Evolutionary conservation across 441 rosid genomes (phyloP).

Genomic region (Aquilaria agallochum): DNA sequence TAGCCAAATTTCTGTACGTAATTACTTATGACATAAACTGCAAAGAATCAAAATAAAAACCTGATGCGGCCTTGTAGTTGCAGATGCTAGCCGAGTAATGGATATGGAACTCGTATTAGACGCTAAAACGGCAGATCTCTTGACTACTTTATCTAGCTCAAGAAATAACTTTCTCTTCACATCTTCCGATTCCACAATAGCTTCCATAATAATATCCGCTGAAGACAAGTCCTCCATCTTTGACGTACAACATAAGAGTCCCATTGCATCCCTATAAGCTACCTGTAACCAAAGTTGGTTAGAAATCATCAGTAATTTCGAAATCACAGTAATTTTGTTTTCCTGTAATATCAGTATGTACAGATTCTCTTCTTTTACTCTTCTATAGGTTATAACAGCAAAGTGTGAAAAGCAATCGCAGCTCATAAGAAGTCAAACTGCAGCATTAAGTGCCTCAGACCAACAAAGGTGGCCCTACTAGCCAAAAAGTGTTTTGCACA

Average conservation of each 20-base stretch:
- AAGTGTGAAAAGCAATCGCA: too few species aligned
- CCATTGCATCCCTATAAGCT: constrained; percentile 49
- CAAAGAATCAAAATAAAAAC: constrained; percentile 23
- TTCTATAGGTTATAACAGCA: too few species aligned
- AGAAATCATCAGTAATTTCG: too few species aligned
- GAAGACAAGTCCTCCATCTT: constrained; percentile 46
- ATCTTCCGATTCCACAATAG: constrained; percentile 81
- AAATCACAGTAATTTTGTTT: too few species aligned
- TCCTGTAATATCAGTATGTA: too few species aligned
- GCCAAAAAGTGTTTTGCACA: too few species aligned
- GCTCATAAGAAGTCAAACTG: too few species aligned
- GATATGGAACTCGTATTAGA: constrained; percentile 91
- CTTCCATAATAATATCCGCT: constrained; percentile 71
- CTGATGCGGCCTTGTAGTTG: constrained; percentile 65
- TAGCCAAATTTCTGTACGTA: background rate
- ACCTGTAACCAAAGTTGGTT: constrained; percentile 26
- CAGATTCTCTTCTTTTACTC: too few species aligned
- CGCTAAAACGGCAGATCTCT: constrained; percentile 66
- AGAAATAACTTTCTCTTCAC: constrained; percentile 62
- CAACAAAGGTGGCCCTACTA: too few species aligned
- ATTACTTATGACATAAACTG: constrained; percentile 6
- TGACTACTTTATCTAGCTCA: constrained; percentile 52
- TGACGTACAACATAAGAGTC: constrained; percentile 45
- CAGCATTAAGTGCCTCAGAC: too few species aligned
- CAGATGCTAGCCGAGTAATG: constrained; percentile 76